These are phyloP conservation scores for Pseudogymnoascus sp. DNA, from an alignment of 2,329 filamentous ascomycete genomes.

Conservation along the genomic window DNA sequence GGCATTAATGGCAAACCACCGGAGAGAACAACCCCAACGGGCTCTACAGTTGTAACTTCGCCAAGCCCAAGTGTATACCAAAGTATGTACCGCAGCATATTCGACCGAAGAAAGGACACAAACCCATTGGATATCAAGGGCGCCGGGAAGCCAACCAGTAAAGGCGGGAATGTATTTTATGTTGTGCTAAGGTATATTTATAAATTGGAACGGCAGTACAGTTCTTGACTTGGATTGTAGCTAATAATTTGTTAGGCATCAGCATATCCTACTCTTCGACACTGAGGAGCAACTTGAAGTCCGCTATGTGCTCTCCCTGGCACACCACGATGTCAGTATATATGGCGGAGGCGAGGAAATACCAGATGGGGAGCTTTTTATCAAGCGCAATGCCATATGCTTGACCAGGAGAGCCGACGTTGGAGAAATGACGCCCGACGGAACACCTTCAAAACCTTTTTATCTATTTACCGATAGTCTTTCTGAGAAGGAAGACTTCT, in stretches of 20 bases:
- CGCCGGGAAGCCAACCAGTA: slow-evolving; percentile 34
- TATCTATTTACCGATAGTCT: slow-evolving; percentile 92
- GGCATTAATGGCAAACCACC: slow-evolving; percentile 89
- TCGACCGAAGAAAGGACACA: slow-evolving; percentile 61
- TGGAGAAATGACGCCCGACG: slow-evolving; percentile 46
- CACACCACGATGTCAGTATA: slow-evolving; percentile 76
- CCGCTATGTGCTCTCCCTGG: slow-evolving; percentile 86
- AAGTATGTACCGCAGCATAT: slow-evolving; percentile 94
- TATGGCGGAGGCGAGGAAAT: slow-evolving; percentile 72
- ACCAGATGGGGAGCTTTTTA: slow-evolving; percentile 87
- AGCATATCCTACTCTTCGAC: slow-evolving; percentile 95
- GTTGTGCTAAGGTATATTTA: slow-evolving; percentile 66
- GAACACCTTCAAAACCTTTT: slow-evolving; percentile 66
- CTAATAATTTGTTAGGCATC: slow-evolving; percentile 51
- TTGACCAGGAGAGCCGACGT: slow-evolving; percentile 56
- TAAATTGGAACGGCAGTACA: slow-evolving; percentile 13
- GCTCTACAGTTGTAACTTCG: slow-evolving; percentile 61
- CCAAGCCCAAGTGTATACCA: slow-evolving; percentile 94
- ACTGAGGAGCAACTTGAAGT: slow-evolving; percentile 93
- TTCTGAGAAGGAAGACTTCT: slow-evolving; percentile 97
- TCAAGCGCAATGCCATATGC: slow-evolving; percentile 86
- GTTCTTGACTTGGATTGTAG: slow-evolving; percentile 3
- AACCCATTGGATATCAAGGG: slow-evolving; percentile 28
- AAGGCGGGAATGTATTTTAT: slow-evolving; percentile 82
- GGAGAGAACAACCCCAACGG: slow-evolving; percentile 73